Evolutionary conservation across 1,284 basidiomycete species (phyloP), one percentile per base, ranked within the genome.

Genomic region (Leccinum solheimii): DNA sequence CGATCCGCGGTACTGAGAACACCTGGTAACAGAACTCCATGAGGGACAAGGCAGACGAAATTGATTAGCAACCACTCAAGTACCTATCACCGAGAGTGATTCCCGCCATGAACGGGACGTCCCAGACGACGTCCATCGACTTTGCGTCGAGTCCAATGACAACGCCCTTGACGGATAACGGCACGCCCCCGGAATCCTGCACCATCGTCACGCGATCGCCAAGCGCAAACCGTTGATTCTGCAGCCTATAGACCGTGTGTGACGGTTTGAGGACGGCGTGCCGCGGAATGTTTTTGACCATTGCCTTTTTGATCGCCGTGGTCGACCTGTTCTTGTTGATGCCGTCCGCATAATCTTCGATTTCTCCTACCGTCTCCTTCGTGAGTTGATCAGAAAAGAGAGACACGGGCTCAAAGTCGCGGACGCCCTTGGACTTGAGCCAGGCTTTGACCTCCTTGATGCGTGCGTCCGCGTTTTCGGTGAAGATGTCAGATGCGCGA

Each of bases 151-250:
- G 79, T 5, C 96, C 95, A 58, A 99, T 86, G 16, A 98, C 95
- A 9, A 97, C 93, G 48, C 97, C 97, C 75, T 97, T 97, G 59
- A 91, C 91, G 2, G 90, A 88, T 10, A 98, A 81, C 0, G 96
- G 95, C 0, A 99, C 95, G 26, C 90, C 88, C n/a, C 97, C 97
- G 0, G 92, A 88, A 74, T 99, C 97, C 67, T 94, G 90, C 1
- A 98, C 95, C 90, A 97, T 97, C 30, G 92, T 91, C 43, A 98
- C 95, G 13, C 97, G 86, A 76, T 99, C 97, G n/a, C 97, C 97
- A 3, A 98, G 83, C 1, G 82, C 79, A 72, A 98, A 99, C n/a
- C 78, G 80, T 76, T 99, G 97, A 58, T 91, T 91, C 69, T 95
- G 94, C 13, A 99, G 81, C 21, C 95, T 89, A 74, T 95, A 96